phyloP scores from a whole-genome alignment of 202 grass and related monocot genomes.

The Carex arenaria region DNA sequence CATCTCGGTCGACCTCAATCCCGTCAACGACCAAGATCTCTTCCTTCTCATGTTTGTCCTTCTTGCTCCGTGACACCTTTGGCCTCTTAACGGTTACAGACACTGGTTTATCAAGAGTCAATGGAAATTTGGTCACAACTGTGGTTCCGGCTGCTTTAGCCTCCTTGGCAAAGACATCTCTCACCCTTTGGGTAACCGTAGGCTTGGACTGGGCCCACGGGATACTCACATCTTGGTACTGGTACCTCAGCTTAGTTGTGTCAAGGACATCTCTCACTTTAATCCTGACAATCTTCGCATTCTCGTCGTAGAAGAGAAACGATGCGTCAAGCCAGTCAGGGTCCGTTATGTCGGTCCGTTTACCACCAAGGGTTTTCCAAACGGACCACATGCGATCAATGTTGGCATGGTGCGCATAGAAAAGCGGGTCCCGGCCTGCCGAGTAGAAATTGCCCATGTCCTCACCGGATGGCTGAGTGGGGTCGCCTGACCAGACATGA shows the following conservation, averaged over 20 bases:
- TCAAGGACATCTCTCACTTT: constrained; percentile 40
- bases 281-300: constrained; percentile 44
- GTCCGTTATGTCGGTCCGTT: constrained; percentile 26
- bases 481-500: constrained; percentile 52
- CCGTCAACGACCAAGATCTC: constrained; percentile 52
- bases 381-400: constrained; percentile 44
- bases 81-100: constrained; percentile 30
- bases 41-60: constrained; percentile 36
- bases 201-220: constrained; percentile 40
- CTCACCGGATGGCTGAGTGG: constrained; percentile 18
- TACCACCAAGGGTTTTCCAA: constrained; percentile 25
- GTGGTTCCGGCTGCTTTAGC: neutral
- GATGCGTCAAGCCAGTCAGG: constrained; percentile 50
- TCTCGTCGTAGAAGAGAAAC: constrained; percentile 58
- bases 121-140: constrained; percentile 32
- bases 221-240: constrained; percentile 23
- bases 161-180: neutral
- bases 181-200: neutral
- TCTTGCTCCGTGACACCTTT: constrained; percentile 20
- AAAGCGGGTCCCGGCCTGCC: constrained; percentile 51
- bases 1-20: constrained; percentile 30
- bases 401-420: constrained; percentile 66
- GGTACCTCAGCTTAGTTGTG: constrained; percentile 35
- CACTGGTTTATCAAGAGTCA: constrained; percentile 22
- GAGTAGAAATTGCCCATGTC: constrained; percentile 68